Base-by-base conservation (phyloP, 202 grass and related monocot species). In the Saccharum hybrid region DNA sequence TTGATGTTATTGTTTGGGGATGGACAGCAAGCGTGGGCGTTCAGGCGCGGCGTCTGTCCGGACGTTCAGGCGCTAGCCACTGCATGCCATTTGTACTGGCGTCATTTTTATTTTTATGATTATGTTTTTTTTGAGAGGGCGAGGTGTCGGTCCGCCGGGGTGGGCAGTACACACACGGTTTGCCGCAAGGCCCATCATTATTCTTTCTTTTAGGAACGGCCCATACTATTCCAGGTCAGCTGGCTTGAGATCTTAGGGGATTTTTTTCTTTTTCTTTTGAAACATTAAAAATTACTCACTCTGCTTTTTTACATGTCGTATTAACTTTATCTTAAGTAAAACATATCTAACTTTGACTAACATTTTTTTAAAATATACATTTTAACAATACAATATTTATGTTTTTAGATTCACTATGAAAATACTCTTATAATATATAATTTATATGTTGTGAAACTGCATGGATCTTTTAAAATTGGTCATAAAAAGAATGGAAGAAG, bases 221-320 rank as follows among this genome's bases (percentile, higher is more conserved):
- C 54, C 54, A 59, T 59, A 10, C n/a, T 59, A 59, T 56, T n/a
- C n/a, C 51, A 19, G 51, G 51, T 19, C 51, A n/a, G 6, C 51
- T 54, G 51, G 1, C 18, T 54, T 19, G 18, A 52, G 49, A 52
- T n/a, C n/a, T n/a, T 52, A 15, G 7, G 0, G 51, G 51, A 2
- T 2, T 19, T 54, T 54, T 54, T 52, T 52, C n/a, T n/a, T n/a
- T 16, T 13, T 13, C 49, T 52, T 18, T 96, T 96, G 37, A n/a
- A 56, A n/a, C 18, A 8, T 56, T 56, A 56, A 56, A 56, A 56
- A 56, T 0, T 56, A 19, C 16, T 19, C 6, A 6, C 1, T 54
- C 5, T 54, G 0, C 19, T 54, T 19, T n/a, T 54, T 54, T 7
- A 6, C 1, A 16, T 49, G 46, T 4, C 46, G 14, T 16, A 14